Percentiles rank a stretch among this genome's conserved stretches.
phyloP scores from a whole-genome alignment of 257 asterid species.

The Avicennia marina region DNA sequence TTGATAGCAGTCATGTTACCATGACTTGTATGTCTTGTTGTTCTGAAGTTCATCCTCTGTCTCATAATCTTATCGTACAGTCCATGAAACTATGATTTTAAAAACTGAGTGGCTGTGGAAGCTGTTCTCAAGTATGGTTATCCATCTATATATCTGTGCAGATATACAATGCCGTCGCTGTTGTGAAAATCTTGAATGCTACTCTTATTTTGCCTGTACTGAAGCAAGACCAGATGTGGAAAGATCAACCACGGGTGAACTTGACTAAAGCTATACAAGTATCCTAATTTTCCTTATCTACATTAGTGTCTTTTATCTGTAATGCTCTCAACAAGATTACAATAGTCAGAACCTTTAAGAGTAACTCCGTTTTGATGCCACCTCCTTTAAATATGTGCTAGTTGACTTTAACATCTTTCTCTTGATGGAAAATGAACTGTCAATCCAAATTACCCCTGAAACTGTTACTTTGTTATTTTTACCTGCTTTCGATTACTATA shows the following conservation, averaged over 20 bases:
- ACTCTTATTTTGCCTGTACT: slow-evolving; percentile 95
- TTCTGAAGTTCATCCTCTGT: neutral
- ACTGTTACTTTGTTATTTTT: no score
- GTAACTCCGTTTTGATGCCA: neutral
- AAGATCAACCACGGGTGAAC: slow-evolving; percentile 94
- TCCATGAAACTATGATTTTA: neutral
- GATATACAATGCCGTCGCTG: slow-evolving; percentile 99
- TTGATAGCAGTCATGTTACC: slow-evolving; percentile 1
- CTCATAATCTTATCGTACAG: neutral
- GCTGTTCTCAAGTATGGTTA: slow-evolving; percentile 8
- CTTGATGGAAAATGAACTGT: neutral
- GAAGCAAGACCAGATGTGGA: slow-evolving; percentile 99
- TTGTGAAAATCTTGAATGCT: slow-evolving; percentile 94
- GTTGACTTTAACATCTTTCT: neutral
- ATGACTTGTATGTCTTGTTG: slow-evolving; percentile 4
- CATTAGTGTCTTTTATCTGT: neutral
- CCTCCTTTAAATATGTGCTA: neutral
- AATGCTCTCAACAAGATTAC: neutral
- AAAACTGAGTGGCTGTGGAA: slow-evolving; percentile 8
- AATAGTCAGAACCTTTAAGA: neutral
- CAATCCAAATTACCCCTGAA: no score
- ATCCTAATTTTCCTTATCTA: slow-evolving; percentile 5
- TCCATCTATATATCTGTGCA: slow-evolving; percentile 31
- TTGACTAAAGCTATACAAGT: slow-evolving; percentile 16
- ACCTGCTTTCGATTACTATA: neutral